Base-by-base conservation (phyloP, 257 asterid genomes). In the Scutellaria barbata region DNA sequence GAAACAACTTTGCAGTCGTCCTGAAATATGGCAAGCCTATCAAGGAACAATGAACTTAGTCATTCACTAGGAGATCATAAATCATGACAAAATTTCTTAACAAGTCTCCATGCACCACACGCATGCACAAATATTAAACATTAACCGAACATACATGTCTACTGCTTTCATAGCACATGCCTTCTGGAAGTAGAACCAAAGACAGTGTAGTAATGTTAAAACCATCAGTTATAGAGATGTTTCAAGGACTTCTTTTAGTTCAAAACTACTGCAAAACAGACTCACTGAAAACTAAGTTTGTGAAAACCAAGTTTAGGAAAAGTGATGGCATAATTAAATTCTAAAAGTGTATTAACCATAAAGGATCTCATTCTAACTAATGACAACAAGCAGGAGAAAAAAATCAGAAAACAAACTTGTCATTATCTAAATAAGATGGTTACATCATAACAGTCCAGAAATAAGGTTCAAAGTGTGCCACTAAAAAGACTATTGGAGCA, bases 11-110 rank as follows among this genome's bases (percentile, higher is more conserved):
- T 70, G 84, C 96, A 91, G 77, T 94, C 99, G 2, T 88, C 96
- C 87, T 91, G 96, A 81, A 94, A 89, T 85, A 94, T 94, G 63
- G 99, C 96, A 69, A 92, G 83, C 96, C 98, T 93, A 76, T 59
- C 35, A 67, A 72, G 63, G 54, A 71, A 79, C 62, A 72, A 73
- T 62, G 74, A 74, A 66, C 67, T 76, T 33, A 66, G 59, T 13
- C 52, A 20, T 46, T 72, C 11, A 60, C 46, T 7, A 79, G 42
- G 48, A 63, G 43, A 74, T 76, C 68, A 78, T 5, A 22, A 51
- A 20, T 51, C 66, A 77, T 57, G 63, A 69, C 30, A 73, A 7
- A 69, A 45, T 65, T 52, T 65, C 35, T 13, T 7, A 63, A 54
- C 33, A 45, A 43, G 65, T 68, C 33, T 2, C 9, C 3, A 10